A percentile compares a stretch with the other conserved stretches of the same genome.
Conservation (phyloP, 768 basidiomycete genomes). For the Suillus ampliporus region DNA sequence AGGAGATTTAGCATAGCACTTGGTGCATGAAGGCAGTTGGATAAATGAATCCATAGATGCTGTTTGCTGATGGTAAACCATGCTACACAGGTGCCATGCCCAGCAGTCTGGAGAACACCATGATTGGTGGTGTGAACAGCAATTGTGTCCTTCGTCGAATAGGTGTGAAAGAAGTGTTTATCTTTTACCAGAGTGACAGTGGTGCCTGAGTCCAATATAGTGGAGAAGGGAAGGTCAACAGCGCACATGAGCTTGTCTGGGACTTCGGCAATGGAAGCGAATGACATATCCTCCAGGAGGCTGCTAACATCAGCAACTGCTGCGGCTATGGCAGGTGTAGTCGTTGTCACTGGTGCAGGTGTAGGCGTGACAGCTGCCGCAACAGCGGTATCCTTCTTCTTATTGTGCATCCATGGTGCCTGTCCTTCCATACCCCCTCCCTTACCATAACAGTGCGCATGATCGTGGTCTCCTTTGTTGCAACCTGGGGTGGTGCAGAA, state of each 20-base stretch:
- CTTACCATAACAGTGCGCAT: slow-evolving; percentile 6
- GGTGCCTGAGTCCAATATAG: not conserved
- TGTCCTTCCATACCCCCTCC: slow-evolving; percentile 16
- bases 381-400: not conserved
- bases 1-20: not conserved
- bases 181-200: not conserved
- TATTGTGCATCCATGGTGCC: not conserved
- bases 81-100: not conserved
- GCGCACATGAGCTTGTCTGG: not conserved
- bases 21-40: not conserved
- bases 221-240: not conserved
- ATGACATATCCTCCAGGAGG: not conserved
- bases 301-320: not conserved
- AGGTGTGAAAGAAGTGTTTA: not conserved
- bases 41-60: not conserved
- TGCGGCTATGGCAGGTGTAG: not conserved
- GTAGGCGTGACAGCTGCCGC: not conserved
- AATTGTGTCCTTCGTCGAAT: not conserved
- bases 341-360: not conserved
- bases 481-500: not conserved
- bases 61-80: not conserved
- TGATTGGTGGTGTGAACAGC: not conserved
- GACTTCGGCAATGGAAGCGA: not conserved
- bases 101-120: not conserved
- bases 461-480: slow-evolving; percentile 3